Evolutionary conservation across 148 eudicot genomes (phyloP), one percentile per base, ranked within the genome.

Genomic region (Spergularia marina): DNA sequence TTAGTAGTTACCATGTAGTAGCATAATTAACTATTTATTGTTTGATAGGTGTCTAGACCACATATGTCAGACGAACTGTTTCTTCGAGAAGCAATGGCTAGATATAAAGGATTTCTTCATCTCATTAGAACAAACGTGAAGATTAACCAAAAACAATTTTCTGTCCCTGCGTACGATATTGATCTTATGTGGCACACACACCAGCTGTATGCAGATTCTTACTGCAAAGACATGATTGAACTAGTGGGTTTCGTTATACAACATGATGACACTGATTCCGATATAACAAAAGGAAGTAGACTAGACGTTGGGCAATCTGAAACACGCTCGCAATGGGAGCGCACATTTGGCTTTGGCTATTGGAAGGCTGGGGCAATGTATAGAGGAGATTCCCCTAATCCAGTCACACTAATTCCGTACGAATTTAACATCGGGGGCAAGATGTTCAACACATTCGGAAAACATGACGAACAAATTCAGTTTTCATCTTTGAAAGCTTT

Each of bases 241-340:
- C 36, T 87, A 74, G 75, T 93, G 77, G 97, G 92, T 17, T 89
- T 88, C 75, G 88, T 94, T 59, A 84, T 93, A 63, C 92, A 88
- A 65, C 98, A 94, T 75, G 98, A 94, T 83, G 98, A 94, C 83
- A 94, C 90, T 10, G 97, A 91, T 68, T 87, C 97, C 14, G 94
- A 94, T 85, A 82, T 94, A 83, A 79, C 88, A 71, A 94, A 94
- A 86, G 98, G 97, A 65, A 81, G 84, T 79, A 94, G 89, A 71
- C 86, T 94, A 76, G 94, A 91, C 80, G 74, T 65, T 78, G 98
- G 98, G 49, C 90, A 89, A 72, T 85, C 89, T 72, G 90, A 79
- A 72, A 93, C 98, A 51, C 89, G 92, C 68, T 84, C 82, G 74
- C 86, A 82, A 53, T 94, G 86, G 85, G 94, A 30, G 36, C 36